Conservation (phyloP, 2,329 filamentous ascomycete species). For the Cercospora sp. region DNA sequence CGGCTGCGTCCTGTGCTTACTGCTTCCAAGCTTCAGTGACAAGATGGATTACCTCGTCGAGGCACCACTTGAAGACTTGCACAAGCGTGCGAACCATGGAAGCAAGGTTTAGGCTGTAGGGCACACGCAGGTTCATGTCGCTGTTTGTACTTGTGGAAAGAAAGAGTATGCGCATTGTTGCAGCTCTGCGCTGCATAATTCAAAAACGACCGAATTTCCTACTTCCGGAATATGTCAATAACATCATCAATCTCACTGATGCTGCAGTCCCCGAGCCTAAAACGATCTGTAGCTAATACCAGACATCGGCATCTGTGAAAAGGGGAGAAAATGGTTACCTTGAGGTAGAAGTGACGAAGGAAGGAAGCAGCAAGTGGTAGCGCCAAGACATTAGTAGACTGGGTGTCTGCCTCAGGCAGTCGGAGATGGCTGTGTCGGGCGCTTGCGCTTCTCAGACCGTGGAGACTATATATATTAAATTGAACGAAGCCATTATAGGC, state of each 20-base stretch:
- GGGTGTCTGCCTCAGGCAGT: too few species aligned
- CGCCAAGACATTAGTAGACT: too few species aligned
- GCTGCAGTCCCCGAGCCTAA: neutral
- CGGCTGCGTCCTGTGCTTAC: constrained; percentile 21
- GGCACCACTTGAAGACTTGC: neutral
- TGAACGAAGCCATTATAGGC: too few species aligned
- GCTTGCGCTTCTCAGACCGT: too few species aligned
- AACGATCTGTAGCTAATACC: too few species aligned
- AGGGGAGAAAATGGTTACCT: too few species aligned
- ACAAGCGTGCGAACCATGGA: neutral
- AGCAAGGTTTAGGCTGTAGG: neutral
- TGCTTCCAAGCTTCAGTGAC: constrained; percentile 16
- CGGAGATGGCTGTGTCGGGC: too few species aligned
- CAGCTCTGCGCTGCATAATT: neutral
- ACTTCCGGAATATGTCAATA: neutral
- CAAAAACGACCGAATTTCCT: neutral
- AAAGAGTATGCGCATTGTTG: neutral
- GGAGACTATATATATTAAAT: too few species aligned
- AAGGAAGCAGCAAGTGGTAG: too few species aligned
- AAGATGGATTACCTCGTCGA: constrained; percentile 24
- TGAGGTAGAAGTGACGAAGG: too few species aligned
- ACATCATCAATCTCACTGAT: neutral
- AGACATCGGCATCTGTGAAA: too few species aligned
- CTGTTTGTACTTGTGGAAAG: neutral
- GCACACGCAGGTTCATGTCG: neutral